Evolutionary conservation across 140 eudicot species (phyloP), one percentile per base, ranked within the genome.

Genomic region (Flaveria floridana): DNA sequence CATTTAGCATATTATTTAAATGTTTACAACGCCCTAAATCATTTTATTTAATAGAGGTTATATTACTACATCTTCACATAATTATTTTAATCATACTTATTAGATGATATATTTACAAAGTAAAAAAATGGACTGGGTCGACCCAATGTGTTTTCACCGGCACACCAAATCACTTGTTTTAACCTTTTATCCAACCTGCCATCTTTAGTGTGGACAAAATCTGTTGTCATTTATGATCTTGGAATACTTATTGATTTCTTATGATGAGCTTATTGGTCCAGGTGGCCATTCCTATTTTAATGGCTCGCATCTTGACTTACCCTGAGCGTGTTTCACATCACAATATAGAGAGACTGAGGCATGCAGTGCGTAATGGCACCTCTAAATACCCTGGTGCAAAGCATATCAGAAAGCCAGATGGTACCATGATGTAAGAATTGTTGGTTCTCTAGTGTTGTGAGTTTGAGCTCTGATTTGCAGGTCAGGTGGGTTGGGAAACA

Each of bases 351-450:
- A 94, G 94, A 79, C 59, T 94, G 76, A 84, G 88, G 86, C 89
- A 85, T 26, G 89, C 97, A 79, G 95, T 94, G 21, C 91, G 96
- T 19, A 94, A 94, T 81, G 99, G 99, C 34, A 84, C 90, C 42
- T 68, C 85, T 44, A 90, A 90, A 59, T 94, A 94, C 53, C 99
- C 99, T 68, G 99, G 99, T 76, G 99, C 99, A 47, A 94, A 86
- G 79, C 87, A 86, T 74, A 77, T 94, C 53, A 78, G 76, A 78
- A 81, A 78, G 41, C 84, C 89, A 55, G 91, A 90, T 87, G 99
- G 96, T 73, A 76, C 83, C 20, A 68, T 73, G 83, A 79, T 79
- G 98, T 93, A 84, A 82, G 97, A 23, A 76, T 78, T 74, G 18
- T 62, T 47, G 57, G 56, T 67, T 10, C 21, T 61, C 28, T 69